phyloP scores from a whole-genome alignment of 371 early-diverging fungal genomes.

The Mucor lusitanicus region DNA sequence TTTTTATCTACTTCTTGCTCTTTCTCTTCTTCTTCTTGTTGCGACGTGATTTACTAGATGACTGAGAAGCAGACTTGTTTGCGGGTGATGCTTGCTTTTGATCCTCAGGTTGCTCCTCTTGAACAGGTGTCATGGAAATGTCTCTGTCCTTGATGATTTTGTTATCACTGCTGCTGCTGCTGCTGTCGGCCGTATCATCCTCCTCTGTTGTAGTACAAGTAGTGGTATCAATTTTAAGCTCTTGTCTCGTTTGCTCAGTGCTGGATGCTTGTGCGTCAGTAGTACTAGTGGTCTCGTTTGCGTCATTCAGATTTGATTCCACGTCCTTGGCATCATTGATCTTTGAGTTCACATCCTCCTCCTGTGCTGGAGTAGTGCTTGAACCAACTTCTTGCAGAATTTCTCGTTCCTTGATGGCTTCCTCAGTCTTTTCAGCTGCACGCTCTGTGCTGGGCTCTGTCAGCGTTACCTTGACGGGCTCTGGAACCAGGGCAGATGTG shows the following conservation, averaged over 20 bases:
- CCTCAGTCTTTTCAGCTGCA: background rate
- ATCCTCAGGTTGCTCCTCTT: background rate
- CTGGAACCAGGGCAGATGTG: background rate
- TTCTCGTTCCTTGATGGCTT: background rate
- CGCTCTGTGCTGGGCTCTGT: background rate
- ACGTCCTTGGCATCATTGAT: background rate
- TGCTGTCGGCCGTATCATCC: background rate
- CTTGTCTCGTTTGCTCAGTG: background rate
- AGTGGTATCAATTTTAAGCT: background rate
- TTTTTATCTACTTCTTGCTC: background rate
- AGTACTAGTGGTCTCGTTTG: background rate
- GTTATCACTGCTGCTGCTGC: background rate
- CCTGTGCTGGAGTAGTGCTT: background rate
- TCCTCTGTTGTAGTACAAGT: background rate
- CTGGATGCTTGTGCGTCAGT: background rate
- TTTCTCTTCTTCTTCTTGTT: background rate
- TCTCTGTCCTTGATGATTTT: background rate
- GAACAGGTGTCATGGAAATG: constrained; percentile 5
- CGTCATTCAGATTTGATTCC: background rate
- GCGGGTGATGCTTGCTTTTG: background rate
- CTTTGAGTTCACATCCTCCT: background rate
- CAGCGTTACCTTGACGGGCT: background rate
- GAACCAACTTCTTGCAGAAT: background rate
- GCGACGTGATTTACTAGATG: background rate
- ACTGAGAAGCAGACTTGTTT: background rate